Base-by-base conservation (phyloP, 2,329 filamentous ascomycete species). In the Colletotrichum sp. region DNA sequence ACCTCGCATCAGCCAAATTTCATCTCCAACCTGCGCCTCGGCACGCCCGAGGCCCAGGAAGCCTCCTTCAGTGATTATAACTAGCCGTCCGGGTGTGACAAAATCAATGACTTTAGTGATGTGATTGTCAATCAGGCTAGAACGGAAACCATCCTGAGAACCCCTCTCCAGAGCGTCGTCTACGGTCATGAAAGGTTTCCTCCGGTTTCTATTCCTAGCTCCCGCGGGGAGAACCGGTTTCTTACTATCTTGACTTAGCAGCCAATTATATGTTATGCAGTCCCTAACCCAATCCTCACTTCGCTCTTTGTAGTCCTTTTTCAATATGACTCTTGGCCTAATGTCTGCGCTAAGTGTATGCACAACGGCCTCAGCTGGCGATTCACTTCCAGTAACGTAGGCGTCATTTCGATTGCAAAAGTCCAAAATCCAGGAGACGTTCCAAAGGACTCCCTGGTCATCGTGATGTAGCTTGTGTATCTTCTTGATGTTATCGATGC, bases 1-100 rank as follows among this genome's bases (percentile, higher is more conserved):
- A 21, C 73, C 74, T 21, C 52, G 32, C 6, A 69, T 16, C 7
- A 76, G 32, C 74, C 74, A 76, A 16, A 76, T 13, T 13, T 76
- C 70, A 24, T 75, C 70, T 8, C 21, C 57, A 4, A 39, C 4
- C 32, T 48, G n/a, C 3, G 59, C 12, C 4, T 59, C 59, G 1
- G 57, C 43, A 7, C 70, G 64, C 6, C 57, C 73, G 6, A 73
- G 59, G 5, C 70, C 73, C 2, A 74, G 10, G 8, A 55, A 48
- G 1, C 64, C 70, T 6, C 26, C 10, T 0, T 36, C n/a, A 7
- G 73, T 76, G 15, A 69, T 48, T 4, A 76, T 7, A 2, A 48
- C 15, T 15, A 24, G 64, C 26, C 63, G 67, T 18, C 63, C 69
- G 5, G 34, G 26, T 1, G 63, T 28, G 6, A 75, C 18, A 18